Conservation (phyloP, 2,329 filamentous ascomycete species). For the Juglanconis sp. region DNA sequence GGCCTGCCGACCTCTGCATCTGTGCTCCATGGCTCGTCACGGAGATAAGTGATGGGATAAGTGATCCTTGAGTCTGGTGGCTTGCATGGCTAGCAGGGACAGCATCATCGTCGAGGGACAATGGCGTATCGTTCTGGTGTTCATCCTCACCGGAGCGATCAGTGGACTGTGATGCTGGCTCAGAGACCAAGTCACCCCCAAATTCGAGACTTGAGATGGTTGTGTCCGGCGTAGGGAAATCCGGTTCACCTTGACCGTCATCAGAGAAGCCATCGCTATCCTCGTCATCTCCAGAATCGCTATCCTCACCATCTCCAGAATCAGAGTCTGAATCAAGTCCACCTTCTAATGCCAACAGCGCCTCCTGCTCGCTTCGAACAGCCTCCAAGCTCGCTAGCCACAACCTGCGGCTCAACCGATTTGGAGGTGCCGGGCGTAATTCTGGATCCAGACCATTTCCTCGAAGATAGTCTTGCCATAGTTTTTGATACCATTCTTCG, state of each 20-base stretch:
- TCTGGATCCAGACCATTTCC: neutral
- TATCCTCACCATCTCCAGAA: neutral
- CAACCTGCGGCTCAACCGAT: neutral
- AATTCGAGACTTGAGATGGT: neutral
- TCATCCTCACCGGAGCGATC: neutral
- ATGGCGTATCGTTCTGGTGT: neutral
- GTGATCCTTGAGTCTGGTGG: neutral
- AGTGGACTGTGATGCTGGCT: neutral
- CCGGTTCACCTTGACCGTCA: neutral
- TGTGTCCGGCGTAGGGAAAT: neutral
- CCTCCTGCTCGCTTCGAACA: neutral
- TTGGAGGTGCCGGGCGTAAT: neutral
- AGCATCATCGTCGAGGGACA: neutral
- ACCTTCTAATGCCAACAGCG: neutral
- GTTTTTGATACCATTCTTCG: neutral
- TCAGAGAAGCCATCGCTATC: neutral
- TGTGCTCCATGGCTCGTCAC: neutral
- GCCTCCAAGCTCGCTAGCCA: neutral
- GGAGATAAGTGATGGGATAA: neutral
- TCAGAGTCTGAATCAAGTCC: neutral
- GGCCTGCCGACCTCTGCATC: neutral
- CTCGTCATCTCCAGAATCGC: neutral
- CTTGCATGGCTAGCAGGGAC: neutral
- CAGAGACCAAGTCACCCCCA: neutral
- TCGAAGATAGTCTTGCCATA: neutral